Evolutionary conservation across 1,139 yeast species (phyloP).

Genomic region (Geotrichum candidum): DNA sequence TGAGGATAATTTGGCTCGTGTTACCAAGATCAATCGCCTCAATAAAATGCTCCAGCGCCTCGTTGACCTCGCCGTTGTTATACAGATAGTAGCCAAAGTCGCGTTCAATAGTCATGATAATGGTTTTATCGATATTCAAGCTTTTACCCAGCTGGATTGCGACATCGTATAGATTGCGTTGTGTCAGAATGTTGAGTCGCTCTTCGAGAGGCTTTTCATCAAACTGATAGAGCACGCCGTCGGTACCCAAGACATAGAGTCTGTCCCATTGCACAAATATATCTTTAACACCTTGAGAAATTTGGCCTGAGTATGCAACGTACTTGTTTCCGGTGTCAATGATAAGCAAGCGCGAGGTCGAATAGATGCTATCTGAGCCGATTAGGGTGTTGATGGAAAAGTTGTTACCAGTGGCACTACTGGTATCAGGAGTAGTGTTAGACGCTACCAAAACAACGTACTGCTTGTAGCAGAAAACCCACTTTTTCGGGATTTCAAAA

Average conservation of each 20-base stretch:
- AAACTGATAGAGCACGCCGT: conserved; percentile 66
- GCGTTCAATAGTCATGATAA: conserved; percentile 48
- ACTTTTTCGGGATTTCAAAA: conserved; percentile 55
- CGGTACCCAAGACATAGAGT: conserved; percentile 58
- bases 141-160: conserved; percentile 67
- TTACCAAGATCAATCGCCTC: conserved; percentile 44
- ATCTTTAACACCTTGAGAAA: conserved; percentile 57
- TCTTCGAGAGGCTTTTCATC: conserved; percentile 61
- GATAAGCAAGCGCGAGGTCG: conserved; percentile 49
- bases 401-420: conserved; percentile 2
- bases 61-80: conserved; percentile 56
- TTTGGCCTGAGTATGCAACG: conserved; percentile 61
- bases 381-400: conserved; percentile 19
- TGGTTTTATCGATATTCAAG: conserved; percentile 36
- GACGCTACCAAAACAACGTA: conserved; percentile 56
- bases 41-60: conserved; percentile 65
- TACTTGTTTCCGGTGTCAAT: conserved; percentile 66
- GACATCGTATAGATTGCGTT: conserved; percentile 62
- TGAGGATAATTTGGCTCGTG: conserved; percentile 72
- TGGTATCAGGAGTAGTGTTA: conserved; percentile 16
- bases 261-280: conserved; percentile 52
- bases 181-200: conserved; percentile 64
- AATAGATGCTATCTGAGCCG: conserved; percentile 21
- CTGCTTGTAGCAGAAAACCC: conserved; percentile 44
- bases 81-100: conserved; percentile 69